Base-by-base conservation (phyloP, 2,329 filamentous ascomycete species). In the Bimuria novae-zelandiae region DNA sequence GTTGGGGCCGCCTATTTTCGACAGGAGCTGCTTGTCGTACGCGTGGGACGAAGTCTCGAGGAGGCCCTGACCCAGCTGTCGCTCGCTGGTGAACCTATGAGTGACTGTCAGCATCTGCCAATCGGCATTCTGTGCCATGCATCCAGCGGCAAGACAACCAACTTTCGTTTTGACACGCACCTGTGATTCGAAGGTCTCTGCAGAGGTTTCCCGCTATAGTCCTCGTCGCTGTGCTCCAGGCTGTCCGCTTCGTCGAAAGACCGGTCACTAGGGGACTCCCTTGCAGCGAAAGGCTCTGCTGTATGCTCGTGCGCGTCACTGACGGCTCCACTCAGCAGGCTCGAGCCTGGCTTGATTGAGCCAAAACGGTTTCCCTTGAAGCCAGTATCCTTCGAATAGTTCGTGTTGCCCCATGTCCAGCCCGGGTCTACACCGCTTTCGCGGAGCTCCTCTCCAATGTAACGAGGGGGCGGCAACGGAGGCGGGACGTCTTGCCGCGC, bases 391-490 rank as follows among this genome's bases (percentile, higher is more conserved):
- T 75, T 77, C 40, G 76, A 76, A 45, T 77, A 77, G 71, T 87
- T 85, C 53, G 77, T 76, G 57, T 88, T 86, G 57, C 80, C 83
- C 79, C 82, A 85, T 69, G 82, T 76, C 84, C 84, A 88, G 55
- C 81, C 84, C 50, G 81, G 78, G 71, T 88, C 86, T 62, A 82
- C 44, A 30, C 44, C 78, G 30, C 83, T 84, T 57, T 78, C 71
- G 61, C 78, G 75, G 59, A 84, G 74, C 51, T 83, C 81, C 55
- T 84, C 81, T 60, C 79, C 77, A 54, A 88, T 80, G 67, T 80
- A 75, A 70, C 78, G 79, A 47, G 85, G 83, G 52, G 86, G 86
- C 62, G 86, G 86, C 63, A 89, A 77, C 58, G 86, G 52, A 33
- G 51, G 86, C 53, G 86, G 86, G 45, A 79, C 77, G 25, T 79